Percentiles rank a stretch among this genome's conserved stretches.
Conservation (phyloP, 805 yeast species). For the Monosporozyma aerobia region DNA sequence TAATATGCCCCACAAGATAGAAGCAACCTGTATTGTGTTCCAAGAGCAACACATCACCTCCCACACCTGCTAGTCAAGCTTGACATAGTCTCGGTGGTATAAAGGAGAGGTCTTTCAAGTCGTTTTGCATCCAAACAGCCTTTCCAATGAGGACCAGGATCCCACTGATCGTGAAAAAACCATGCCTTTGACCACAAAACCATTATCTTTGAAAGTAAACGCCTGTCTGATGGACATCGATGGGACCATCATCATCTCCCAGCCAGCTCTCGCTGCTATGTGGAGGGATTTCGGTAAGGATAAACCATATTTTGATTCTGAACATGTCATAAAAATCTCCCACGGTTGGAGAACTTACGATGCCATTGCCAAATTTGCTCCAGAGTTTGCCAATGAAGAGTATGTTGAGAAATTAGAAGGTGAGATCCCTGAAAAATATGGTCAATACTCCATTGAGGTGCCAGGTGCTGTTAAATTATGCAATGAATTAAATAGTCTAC, state of each 20-base stretch:
- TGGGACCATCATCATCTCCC: constrained; percentile 79
- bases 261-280: constrained; percentile 72
- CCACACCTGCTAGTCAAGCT: no score
- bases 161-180: constrained; percentile 12
- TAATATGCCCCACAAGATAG: no score
- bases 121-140: no score
- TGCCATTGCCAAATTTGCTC: constrained; percentile 64
- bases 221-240: constrained; percentile 72
- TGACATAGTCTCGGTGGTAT: no score
- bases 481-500: constrained; percentile 41
- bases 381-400: constrained; percentile 58
- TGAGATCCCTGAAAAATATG: constrained; percentile 61
- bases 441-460: constrained; percentile 63
- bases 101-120: no score
- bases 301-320: constrained; percentile 60
- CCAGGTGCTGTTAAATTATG: constrained; percentile 67
- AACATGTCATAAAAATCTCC: constrained; percentile 59
- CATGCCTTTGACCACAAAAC: constrained; percentile 12
- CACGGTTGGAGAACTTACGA: constrained; percentile 84
- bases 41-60: no score
- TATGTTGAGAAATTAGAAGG: constrained; percentile 60
- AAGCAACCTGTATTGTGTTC: no score
- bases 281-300: constrained; percentile 68
- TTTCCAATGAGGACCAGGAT: no score
- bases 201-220: constrained; percentile 31